phyloP scores from a whole-genome alignment of 129 eudicot species.

The Flaveria brownii region DNA sequence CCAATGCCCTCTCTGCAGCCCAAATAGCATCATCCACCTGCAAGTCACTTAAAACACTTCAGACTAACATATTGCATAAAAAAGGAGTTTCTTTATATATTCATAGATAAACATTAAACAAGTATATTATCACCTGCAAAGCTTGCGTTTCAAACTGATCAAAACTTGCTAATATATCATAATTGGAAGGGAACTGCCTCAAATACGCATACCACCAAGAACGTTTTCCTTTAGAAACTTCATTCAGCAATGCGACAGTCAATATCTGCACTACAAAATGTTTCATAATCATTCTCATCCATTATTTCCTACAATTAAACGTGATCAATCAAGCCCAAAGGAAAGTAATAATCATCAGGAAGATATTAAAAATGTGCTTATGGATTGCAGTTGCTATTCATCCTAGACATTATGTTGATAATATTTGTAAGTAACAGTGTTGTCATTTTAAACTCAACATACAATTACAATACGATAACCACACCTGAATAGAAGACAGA shows the following conservation, averaged over 20 bases:
- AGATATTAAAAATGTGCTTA: background rate
- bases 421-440: conserved; percentile 1
- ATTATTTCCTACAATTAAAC: background rate
- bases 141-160: conserved; percentile 70
- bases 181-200: conserved; percentile 69
- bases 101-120: conserved; percentile 5
- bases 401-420: background rate
- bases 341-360: background rate
- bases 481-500: conserved; percentile 73
- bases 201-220: conserved; percentile 83
- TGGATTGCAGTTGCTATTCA: background rate
- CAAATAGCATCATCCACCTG: conserved; percentile 93
- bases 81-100: background rate
- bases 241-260: conserved; percentile 62
- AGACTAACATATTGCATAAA: conserved; percentile 20
- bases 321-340: background rate
- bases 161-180: conserved; percentile 74
- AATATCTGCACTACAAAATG: conserved; percentile 49
- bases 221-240: conserved; percentile 59
- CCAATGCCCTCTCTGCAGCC: conserved; percentile 74
- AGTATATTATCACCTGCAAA: conserved; percentile 59
- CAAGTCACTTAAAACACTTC: conserved; percentile 37
- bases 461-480: background rate
- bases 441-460: background rate
- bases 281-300: background rate